A percentile compares a stretch with the other conserved stretches of the same genome.
phyloP scores from a whole-genome alignment of 768 basidiomycete species.

The Hemileccinum rubropunctum region DNA sequence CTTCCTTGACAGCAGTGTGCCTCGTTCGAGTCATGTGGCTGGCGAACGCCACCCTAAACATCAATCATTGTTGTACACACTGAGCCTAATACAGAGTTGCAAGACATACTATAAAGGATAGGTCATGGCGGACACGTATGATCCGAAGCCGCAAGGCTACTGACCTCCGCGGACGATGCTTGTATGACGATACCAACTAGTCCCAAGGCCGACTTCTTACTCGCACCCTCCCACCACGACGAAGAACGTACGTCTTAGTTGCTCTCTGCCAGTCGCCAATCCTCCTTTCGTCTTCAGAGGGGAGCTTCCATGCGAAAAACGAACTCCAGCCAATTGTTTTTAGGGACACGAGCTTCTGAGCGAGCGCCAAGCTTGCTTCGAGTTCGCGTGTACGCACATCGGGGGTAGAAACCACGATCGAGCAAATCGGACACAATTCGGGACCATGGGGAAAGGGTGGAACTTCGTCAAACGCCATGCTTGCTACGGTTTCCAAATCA shows the following conservation, averaged over 20 bases:
- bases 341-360: slow-evolving; percentile 42
- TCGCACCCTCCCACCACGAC: slow-evolving; percentile 39
- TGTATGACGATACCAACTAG: background rate
- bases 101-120: background rate
- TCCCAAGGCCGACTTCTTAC: slow-evolving; percentile 44
- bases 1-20: background rate
- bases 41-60: too few species aligned
- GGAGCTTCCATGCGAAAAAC: slow-evolving; percentile 34
- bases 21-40: background rate
- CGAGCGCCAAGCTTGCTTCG: slow-evolving; percentile 44
- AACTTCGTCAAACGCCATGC: slow-evolving; percentile 7
- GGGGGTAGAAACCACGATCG: slow-evolving; percentile 19
- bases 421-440: slow-evolving; percentile 38
- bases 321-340: slow-evolving; percentile 52
- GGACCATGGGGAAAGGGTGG: slow-evolving; percentile 32
- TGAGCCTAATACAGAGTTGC: background rate
- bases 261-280: slow-evolving; percentile 23
- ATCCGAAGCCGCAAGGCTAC: background rate
- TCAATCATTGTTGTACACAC: background rate
- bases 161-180: background rate
- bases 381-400: slow-evolving; percentile 45
- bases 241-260: slow-evolving; percentile 42
- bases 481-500: background rate
- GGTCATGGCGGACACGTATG: background rate
- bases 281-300: slow-evolving; percentile 14